phyloP scores from a whole-genome alignment of 2,329 filamentous ascomycete species.

The Fusarium luffae region DNA sequence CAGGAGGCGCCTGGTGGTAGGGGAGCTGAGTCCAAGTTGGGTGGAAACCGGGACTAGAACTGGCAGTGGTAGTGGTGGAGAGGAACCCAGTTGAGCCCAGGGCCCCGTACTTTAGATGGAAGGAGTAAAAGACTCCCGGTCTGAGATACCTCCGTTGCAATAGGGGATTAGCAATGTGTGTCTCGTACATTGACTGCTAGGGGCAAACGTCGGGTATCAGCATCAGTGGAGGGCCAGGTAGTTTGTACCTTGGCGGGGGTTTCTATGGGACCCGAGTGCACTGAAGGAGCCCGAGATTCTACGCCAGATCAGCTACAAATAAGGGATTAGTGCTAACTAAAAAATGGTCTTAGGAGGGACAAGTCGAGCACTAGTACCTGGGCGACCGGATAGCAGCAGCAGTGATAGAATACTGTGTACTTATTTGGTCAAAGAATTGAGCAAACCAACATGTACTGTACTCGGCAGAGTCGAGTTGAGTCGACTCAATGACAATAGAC shows the following conservation, averaged over 20 bases:
- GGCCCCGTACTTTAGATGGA: conserved; percentile 8
- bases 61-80: conserved; percentile 32
- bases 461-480: conserved; percentile 1
- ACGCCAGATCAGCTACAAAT: conserved; percentile 28
- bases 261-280: conserved; percentile 4
- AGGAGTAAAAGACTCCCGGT: conserved; percentile 18
- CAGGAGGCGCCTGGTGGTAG: conserved; percentile 43
- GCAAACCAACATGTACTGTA: background rate
- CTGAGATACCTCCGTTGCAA: conserved; percentile 21
- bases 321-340: conserved; percentile 18
- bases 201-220: conserved; percentile 33
- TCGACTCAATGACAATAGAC: conserved; percentile 17
- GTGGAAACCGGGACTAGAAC: conserved; percentile 14
- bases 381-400: conserved; percentile 28
- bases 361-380: conserved; percentile 2
- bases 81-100: conserved; percentile 14
- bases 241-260: background rate
- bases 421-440: background rate
- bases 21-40: conserved; percentile 39
- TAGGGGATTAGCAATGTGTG: conserved; percentile 28
- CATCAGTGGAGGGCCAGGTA: conserved; percentile 5
- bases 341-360: conserved; percentile 21
- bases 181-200: conserved; percentile 13
- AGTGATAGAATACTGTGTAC: background rate
- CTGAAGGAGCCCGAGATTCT: conserved; percentile 10